A percentile compares a stretch with the other conserved stretches of the same genome.
Evolutionary conservation across 805 yeast genomes (phyloP).

Genomic region (Sugiyamaella chiloensis): DNA sequence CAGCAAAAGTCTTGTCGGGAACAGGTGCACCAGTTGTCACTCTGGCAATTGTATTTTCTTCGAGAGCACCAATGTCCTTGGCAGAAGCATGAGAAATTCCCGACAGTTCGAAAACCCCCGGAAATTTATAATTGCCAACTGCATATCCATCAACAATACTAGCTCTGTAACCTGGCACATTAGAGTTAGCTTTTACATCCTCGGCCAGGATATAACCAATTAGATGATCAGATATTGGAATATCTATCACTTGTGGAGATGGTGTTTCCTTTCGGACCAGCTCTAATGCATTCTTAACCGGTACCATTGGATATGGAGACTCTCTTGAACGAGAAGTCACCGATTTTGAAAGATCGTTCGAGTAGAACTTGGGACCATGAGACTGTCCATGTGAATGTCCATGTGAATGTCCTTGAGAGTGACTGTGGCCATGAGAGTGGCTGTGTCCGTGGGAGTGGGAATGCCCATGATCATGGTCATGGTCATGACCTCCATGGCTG

Average conservation of each 20-base stretch:
- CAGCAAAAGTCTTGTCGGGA: conserved; percentile 52
- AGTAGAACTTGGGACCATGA: conserved; percentile 39
- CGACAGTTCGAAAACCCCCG: conserved; percentile 43
- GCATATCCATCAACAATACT: conserved; percentile 59
- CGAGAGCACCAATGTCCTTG: conserved; percentile 20
- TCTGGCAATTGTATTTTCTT: conserved; percentile 41
- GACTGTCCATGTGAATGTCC: conserved; percentile 19
- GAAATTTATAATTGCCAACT: conserved; percentile 44
- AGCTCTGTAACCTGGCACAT: conserved; percentile 51
- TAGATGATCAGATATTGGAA: conserved; percentile 33
- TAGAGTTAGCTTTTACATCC: conserved; percentile 38
- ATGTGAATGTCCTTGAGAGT: conserved; percentile 13
- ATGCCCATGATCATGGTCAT: conserved; percentile 16
- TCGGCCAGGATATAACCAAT: conserved; percentile 43
- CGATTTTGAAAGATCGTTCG: conserved; percentile 37
- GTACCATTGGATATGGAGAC: conserved; percentile 49
- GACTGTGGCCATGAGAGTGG: conserved; percentile 22
- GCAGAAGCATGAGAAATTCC: conserved; percentile 42
- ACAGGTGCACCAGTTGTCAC: conserved; percentile 58
- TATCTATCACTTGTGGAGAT: conserved; percentile 24
- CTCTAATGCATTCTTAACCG: conserved; percentile 40
- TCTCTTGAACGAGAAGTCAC: conserved; percentile 43
- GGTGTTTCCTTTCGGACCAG: conserved; percentile 38
- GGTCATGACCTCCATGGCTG: conserved; percentile 2
- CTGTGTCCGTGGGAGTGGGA: conserved; percentile 16